phyloP scores from a whole-genome alignment of 768 basidiomycete species.

The Xerocomellus intermedius region DNA sequence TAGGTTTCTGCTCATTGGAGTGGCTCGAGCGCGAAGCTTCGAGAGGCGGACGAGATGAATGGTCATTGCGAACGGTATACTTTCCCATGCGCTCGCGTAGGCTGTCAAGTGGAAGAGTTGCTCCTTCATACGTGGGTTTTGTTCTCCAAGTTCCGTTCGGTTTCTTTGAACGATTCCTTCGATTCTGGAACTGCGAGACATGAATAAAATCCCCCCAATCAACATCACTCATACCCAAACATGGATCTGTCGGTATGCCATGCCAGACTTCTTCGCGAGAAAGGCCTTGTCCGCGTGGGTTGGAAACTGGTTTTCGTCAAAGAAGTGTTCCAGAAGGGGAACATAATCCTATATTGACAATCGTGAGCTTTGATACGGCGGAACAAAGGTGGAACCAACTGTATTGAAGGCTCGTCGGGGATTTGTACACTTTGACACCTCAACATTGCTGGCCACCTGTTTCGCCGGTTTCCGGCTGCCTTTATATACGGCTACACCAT shows the following conservation, averaged over 20 bases:
- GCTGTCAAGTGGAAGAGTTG: background rate
- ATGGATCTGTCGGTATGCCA: slow-evolving; percentile 5
- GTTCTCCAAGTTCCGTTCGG: background rate
- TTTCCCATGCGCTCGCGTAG: background rate
- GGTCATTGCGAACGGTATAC: background rate
- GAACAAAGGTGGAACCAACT: background rate
- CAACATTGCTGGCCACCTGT: background rate
- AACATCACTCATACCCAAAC: background rate
- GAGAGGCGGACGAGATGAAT: background rate
- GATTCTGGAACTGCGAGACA: slow-evolving; percentile 1
- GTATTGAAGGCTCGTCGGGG: background rate
- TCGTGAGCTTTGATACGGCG: background rate
- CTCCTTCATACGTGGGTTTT: background rate
- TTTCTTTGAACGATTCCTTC: slow-evolving; percentile 1
- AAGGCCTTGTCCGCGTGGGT: background rate
- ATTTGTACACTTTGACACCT: background rate
- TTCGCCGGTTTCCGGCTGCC: background rate
- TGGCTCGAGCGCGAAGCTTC: background rate
- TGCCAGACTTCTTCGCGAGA: slow-evolving; percentile 1
- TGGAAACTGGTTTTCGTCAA: background rate
- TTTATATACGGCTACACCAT: background rate
- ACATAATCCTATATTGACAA: background rate
- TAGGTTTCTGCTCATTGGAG: background rate
- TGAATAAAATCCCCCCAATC: background rate
- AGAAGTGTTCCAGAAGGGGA: slow-evolving; percentile 2